These are phyloP conservation scores for Euptelea pleiosperma DNA, from an alignment of 164 flowering plant genomes.

Conservation along the genomic window DNA sequence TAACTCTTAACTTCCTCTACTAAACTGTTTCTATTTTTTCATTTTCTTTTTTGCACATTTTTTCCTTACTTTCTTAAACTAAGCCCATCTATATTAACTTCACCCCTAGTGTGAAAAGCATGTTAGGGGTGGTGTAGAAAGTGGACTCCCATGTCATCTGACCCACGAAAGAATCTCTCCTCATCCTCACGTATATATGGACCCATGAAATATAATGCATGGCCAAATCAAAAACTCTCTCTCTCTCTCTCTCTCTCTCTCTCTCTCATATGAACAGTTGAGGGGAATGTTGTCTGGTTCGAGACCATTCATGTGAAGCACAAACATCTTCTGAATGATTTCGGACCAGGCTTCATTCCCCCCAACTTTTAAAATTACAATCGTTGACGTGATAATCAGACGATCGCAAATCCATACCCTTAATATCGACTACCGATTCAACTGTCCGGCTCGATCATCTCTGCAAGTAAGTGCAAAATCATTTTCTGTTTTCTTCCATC, in stretches of 20 bases:
- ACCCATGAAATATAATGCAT: conserved; percentile 34
- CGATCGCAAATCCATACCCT: no score
- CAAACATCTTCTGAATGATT: conserved; percentile 34
- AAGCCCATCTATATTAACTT: neutral
- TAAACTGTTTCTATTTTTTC: conserved; percentile 6
- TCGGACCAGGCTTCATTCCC: conserved; percentile 99
- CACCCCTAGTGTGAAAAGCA: conserved; percentile 37
- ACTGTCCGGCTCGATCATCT: neutral
- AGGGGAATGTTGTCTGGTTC: conserved; percentile 75
- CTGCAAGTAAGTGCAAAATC: neutral
- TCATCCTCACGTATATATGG: conserved; percentile 32
- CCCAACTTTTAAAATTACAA: conserved; percentile 35
- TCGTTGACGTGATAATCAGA: neutral
- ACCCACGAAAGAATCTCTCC: conserved; percentile 27
- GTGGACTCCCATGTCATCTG: conserved; percentile 39
- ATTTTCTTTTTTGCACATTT: neutral
- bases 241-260: conserved; percentile 15
- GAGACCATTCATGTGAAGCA: conserved; percentile 34
- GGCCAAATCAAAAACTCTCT: conserved; percentile 21
- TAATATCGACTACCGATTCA: neutral
- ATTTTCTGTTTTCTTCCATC: neutral
- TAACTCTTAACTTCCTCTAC: neutral
- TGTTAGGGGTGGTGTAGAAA: conserved; percentile 33
- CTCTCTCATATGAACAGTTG: conserved; percentile 29
- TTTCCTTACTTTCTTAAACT: neutral